phyloP scores from a whole-genome alignment of 2,329 filamentous ascomycete genomes.

The Penicillium sp. region DNA sequence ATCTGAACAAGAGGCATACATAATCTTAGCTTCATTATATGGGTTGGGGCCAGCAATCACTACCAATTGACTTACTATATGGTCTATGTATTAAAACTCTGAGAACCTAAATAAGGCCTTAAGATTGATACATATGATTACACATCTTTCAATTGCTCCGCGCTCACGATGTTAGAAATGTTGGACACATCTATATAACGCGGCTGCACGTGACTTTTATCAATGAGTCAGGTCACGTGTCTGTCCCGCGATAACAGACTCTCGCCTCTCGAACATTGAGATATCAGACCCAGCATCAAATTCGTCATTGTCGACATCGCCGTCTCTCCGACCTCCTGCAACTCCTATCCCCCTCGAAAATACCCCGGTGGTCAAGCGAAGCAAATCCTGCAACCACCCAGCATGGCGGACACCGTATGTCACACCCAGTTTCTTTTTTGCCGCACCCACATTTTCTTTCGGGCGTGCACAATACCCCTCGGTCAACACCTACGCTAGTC shows the following conservation, averaged over 20 bases:
- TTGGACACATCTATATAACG: background rate
- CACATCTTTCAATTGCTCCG: background rate
- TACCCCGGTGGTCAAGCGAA: conserved; percentile 12
- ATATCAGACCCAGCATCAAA: conserved; percentile 22
- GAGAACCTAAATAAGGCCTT: too few species aligned
- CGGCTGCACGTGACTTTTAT: conserved; percentile 1
- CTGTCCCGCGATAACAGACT: conserved; percentile 23
- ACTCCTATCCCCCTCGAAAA: background rate
- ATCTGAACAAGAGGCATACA: too few species aligned
- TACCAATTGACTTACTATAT: too few species aligned
- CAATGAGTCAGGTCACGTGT: conserved; percentile 23
- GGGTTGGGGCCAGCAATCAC: too few species aligned
- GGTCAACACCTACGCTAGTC: conserved; percentile 21
- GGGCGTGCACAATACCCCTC: conserved; percentile 32
- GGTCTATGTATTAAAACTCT: too few species aligned
- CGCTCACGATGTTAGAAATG: too few species aligned
- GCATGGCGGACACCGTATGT: conserved; percentile 48
- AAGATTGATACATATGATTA: too few species aligned
- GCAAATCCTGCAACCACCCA: conserved; percentile 18
- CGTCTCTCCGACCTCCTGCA: conserved; percentile 1
- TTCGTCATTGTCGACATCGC: conserved; percentile 15
- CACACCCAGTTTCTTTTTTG: conserved; percentile 37
- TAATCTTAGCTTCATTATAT: too few species aligned
- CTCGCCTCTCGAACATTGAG: conserved; percentile 15
- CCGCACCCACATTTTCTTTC: conserved; percentile 44